A percentile compares a stretch with the other conserved stretches of the same genome.
These are phyloP conservation scores for Schoenoplectus tabernaemontani DNA, from an alignment of 202 grass and related monocot species.

Conservation along the genomic window DNA sequence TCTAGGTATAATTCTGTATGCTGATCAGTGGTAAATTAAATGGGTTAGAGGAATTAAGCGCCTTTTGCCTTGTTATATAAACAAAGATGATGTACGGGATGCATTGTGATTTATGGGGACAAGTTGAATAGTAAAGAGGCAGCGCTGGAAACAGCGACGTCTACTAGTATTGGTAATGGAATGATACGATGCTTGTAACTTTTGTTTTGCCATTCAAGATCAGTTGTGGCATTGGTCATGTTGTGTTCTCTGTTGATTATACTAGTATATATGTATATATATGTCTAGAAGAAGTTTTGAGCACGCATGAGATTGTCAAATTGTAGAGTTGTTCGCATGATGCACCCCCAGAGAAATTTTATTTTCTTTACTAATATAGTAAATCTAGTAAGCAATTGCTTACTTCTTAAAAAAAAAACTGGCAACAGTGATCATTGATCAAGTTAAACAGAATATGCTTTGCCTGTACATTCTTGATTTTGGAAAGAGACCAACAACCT, in stretches of 20 bases:
- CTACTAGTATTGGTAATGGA: background rate
- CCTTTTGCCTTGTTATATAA: constrained; percentile 17
- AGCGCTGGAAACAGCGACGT: constrained; percentile 13
- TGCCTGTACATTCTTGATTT: too few species aligned
- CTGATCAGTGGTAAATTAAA: background rate
- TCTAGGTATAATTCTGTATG: background rate
- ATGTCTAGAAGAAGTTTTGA: too few species aligned
- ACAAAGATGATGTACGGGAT: background rate
- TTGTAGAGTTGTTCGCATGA: too few species aligned
- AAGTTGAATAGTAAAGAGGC: constrained; percentile 4
- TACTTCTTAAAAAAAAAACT: too few species aligned
- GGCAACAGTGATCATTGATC: too few species aligned
- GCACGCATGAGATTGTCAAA: too few species aligned
- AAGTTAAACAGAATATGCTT: too few species aligned
- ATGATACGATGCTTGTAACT: background rate
- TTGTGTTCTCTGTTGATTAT: background rate
- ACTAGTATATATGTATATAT: background rate
- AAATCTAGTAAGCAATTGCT: too few species aligned
- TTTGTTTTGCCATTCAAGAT: background rate
- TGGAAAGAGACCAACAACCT: too few species aligned
- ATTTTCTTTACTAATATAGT: too few species aligned
- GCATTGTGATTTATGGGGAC: background rate
- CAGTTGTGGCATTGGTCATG: background rate
- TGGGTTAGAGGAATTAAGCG: constrained; percentile 12
- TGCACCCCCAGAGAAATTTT: too few species aligned